Evolutionary conservation across 768 basidiomycete species (phyloP).

Genomic region (Collybia sordida): DNA sequence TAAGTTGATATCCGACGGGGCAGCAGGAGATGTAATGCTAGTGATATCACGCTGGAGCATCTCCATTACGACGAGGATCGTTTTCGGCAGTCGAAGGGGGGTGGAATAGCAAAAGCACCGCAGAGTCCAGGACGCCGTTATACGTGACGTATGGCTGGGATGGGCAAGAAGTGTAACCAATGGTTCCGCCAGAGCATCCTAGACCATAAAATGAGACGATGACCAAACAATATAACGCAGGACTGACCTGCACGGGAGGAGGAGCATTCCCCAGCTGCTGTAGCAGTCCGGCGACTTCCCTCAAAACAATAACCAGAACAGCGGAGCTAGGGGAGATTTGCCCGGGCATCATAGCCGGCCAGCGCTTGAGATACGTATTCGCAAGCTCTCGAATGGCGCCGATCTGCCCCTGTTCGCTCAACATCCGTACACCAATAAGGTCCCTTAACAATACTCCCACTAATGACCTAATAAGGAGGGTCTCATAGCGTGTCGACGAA

Average conservation of each 20-base stretch:
- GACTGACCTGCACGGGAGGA: conserved; percentile 73
- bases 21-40: conserved; percentile 68
- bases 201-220: conserved; percentile 2
- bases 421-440: conserved; percentile 82
- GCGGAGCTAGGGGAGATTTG: conserved; percentile 66
- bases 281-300: conserved; percentile 83
- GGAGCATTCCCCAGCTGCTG: conserved; percentile 93
- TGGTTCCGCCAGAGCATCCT: conserved; percentile 86
- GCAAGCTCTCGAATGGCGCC: conserved; percentile 86
- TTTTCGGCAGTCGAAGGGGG: conserved; percentile 79
- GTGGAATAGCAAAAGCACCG: conserved; percentile 90
- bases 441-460: conserved; percentile 81
- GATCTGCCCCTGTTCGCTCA: conserved; percentile 94
- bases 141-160: conserved; percentile 83
- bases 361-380: conserved; percentile 79
- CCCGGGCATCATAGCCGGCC: conserved; percentile 92
- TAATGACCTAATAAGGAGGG: conserved; percentile 65
- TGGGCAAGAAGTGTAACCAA: conserved; percentile 83
- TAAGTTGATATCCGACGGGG: conserved; percentile 65
- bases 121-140: conserved; percentile 84
- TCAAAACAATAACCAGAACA: conserved; percentile 70
- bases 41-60: conserved; percentile 82
- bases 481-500: conserved; percentile 65
- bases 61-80: conserved; percentile 74
- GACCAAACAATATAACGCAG: not conserved